Evolutionary conservation across 148 eudicot genomes (phyloP), one percentile per base, ranked within the genome.

Genomic region (Polygonum maritimum): DNA sequence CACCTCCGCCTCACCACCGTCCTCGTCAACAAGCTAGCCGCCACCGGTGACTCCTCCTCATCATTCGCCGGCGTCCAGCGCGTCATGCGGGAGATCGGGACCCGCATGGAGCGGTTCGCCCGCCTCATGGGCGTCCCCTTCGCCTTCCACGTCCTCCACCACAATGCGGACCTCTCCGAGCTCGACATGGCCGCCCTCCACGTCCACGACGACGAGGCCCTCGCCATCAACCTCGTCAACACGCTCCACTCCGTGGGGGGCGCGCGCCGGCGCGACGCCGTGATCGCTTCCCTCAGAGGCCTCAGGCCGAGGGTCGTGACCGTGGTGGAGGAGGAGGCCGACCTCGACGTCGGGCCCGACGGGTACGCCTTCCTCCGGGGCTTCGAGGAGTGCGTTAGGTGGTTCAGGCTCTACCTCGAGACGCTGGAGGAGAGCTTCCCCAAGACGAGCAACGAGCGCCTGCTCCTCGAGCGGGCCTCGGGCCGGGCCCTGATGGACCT

Each of bases 51-150:
- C 7, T 62, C 69, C 16, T 5, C 55, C 31, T 26, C 31, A 0
- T 0, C 0, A 26, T 80, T 69, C 5, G 35, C 31, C 1, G 47
- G 75, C 1, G 86, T 82, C 14, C 87, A 89, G 16, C 84, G 76
- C 40, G 98, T 93, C 26, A 93, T 93, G 98, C 89, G 79, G 63
- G 99, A 96, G 80, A 96, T 96, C 5, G 97, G 97, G 0, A 75
- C 35, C 12, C 67, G 99, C 21, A 85, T 96, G 82, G 99, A 96
- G 79, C 91, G 89, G 73, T 96, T 96, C 49, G 99, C 99, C 0
- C 82, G 99, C 36, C 80, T 96, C 6, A 96, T 96, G 99, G 97
- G 99, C 0, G 99, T 96, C 0, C 99, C 99, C 0, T 96, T 92
- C 51, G 86, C 87, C 16, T 90, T 95, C 74, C 81, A 80, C 41